These are phyloP conservation scores for Hyaloscypha variabilis DNA, from an alignment of 495 filamentous ascomycete genomes.

Conservation along the genomic window DNA sequence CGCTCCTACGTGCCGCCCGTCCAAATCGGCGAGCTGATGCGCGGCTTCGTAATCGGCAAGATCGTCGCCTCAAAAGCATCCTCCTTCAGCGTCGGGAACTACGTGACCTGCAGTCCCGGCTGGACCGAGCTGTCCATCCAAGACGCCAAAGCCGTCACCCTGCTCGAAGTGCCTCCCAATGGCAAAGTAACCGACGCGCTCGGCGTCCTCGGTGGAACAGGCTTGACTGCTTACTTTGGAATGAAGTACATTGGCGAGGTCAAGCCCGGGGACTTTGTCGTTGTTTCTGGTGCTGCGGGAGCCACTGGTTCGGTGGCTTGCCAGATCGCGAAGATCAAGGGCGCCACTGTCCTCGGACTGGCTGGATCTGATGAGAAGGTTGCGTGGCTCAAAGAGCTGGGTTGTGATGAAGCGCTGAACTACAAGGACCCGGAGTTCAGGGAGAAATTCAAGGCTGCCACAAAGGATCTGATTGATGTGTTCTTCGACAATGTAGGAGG, in stretches of 20 bases:
- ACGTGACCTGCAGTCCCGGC: constrained; percentile 51
- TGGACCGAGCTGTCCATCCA: constrained; percentile 67
- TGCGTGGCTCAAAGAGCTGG: constrained; percentile 57
- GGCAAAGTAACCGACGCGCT: constrained; percentile 59
- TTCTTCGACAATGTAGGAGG: constrained; percentile 77
- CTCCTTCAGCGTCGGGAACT: constrained; percentile 53
- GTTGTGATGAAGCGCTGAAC: constrained; percentile 68
- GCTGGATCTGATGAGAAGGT: constrained; percentile 70
- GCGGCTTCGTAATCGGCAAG: constrained; percentile 58
- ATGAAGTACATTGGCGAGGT: constrained; percentile 60
- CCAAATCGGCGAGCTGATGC: constrained; percentile 68
- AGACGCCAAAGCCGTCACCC: constrained; percentile 39
- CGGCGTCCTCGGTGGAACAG: constrained; percentile 60
- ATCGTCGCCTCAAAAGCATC: constrained; percentile 44
- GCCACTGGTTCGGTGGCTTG: constrained; percentile 70
- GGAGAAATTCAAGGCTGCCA: constrained; percentile 57
- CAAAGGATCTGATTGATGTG: constrained; percentile 65
- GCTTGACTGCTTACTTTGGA: constrained; percentile 70
- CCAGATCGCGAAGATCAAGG: constrained; percentile 69
- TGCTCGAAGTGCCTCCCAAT: constrained; percentile 46
- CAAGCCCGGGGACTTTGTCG: constrained; percentile 62
- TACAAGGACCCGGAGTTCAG: constrained; percentile 63
- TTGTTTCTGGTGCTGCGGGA: constrained; percentile 70
- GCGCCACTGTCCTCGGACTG: constrained; percentile 61
- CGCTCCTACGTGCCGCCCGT: constrained; percentile 72